Conservation (phyloP, 2,329 filamentous ascomycete species). For the Raffaelea ambrosiae region DNA sequence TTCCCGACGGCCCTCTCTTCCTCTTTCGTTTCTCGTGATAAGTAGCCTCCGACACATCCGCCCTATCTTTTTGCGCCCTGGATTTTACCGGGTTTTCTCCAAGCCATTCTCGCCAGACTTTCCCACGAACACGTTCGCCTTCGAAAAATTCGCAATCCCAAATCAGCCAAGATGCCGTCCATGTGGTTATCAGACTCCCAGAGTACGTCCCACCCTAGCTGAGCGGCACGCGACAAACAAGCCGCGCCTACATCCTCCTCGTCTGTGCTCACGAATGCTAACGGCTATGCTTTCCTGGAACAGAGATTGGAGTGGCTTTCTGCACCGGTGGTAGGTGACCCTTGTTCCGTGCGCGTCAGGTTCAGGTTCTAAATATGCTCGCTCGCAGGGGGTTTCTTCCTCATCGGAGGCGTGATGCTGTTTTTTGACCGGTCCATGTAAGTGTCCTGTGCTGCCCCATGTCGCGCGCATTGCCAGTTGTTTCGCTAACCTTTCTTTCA, state of each 20-base stretch:
- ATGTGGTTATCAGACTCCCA: constrained; percentile 97
- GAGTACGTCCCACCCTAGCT: constrained; percentile 52
- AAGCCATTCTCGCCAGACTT: no score
- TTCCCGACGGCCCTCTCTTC: no score
- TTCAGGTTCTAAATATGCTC: constrained; percentile 14
- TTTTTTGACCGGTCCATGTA: constrained; percentile 98
- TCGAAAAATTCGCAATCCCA: no score
- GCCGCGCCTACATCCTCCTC: no score
- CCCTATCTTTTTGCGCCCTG: no score
- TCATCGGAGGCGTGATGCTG: constrained; percentile 86
- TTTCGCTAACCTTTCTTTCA: not conserved
- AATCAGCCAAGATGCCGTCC: constrained; percentile 53
- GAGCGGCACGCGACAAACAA: constrained; percentile 10
- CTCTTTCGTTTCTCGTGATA: no score
- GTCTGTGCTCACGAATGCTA: constrained; percentile 14
- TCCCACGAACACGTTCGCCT: no score
- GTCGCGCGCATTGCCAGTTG: not conserved
- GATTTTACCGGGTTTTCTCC: no score
- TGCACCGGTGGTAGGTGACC: constrained; percentile 81
- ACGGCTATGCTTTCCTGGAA: constrained; percentile 12
- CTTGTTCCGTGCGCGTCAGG: constrained; percentile 4
- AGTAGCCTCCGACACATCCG: no score
- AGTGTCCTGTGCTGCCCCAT: constrained; percentile 22
- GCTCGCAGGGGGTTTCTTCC: constrained; percentile 75
- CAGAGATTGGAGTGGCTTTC: constrained; percentile 95